Conservation (phyloP, 2,329 filamentous ascomycete genomes). For the Phialophora tarda region DNA sequence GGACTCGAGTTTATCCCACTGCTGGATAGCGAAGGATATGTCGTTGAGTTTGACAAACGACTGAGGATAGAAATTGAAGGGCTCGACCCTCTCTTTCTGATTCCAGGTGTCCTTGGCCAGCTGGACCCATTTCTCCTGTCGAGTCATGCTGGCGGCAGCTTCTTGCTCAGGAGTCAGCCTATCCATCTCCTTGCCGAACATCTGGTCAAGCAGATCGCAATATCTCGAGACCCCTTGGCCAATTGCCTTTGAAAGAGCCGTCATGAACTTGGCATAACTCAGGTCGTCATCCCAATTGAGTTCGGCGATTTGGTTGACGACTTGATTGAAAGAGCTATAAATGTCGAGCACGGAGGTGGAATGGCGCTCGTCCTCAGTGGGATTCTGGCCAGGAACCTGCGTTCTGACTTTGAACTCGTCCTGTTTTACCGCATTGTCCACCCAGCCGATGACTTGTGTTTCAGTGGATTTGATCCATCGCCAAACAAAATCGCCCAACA, state of each 20-base stretch:
- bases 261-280: conserved; percentile 97
- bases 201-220: conserved; percentile 86
- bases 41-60: conserved; percentile 98
- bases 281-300: conserved; percentile 92
- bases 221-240: conserved; percentile 83
- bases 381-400: conserved; percentile 65
- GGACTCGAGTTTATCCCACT: conserved; percentile 87
- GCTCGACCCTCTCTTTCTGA: conserved; percentile 89
- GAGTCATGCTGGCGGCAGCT: conserved; percentile 74
- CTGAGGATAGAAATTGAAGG: conserved; percentile 84
- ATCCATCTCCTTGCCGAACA: conserved; percentile 91
- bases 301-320: conserved; percentile 81
- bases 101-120: conserved; percentile 93
- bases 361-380: conserved; percentile 81
- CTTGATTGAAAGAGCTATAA: conserved; percentile 91
- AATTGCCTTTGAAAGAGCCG: conserved; percentile 82
- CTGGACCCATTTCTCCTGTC: conserved; percentile 91
- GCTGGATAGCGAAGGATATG: conserved; percentile 89
- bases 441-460: conserved; percentile 76
- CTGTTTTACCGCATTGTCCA: conserved; percentile 88
- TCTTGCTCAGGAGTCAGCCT: conserved; percentile 85
- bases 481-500: conserved; percentile 93
- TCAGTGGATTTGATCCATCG: conserved; percentile 88
- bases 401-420: conserved; percentile 81
- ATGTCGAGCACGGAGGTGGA: conserved; percentile 93